Evolutionary conservation across 2,329 filamentous ascomycete genomes (phyloP), one percentile per base, ranked within the genome.

Genomic region (Polytolypa hystricis): DNA sequence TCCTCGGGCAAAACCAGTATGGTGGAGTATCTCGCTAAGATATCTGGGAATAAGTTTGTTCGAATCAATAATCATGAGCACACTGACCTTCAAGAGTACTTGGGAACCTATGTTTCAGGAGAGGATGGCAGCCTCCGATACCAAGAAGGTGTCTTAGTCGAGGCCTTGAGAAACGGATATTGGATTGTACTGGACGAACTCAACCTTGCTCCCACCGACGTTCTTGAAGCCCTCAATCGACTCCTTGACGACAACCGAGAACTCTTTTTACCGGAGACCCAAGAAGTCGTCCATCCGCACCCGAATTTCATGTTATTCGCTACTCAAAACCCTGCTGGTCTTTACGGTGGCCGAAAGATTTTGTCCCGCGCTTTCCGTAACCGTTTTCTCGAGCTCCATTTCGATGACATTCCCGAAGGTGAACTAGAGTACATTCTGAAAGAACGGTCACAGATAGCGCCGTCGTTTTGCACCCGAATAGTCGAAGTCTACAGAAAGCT

Each of bases 31-130:
- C 71, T 99, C 25, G 89, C 93, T n/a, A 91, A 93, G 52, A 81
- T 84, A 38, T 96, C 86, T 19, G 91, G 93, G 3, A 94, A 99
- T 56, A 91, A 84, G 53, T 98, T 96, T 54, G 86, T 98, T 29
- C 78, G 91, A 42, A 98, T 99, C 67, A 99, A 99, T 64, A 99
- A 99, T 49, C 91, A 99, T 60, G 93, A 99, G 55, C 91, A 98
- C 53, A 98, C 91, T 0, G 91, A 99, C 57, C 67, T 99, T 25
- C 91, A 98, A 58, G 93, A 99, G 55, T 99, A 99, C 52, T 66
- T 99, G 4, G 91, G 91, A 12, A 93, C 86, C 0, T 99, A 98
- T 48, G 69, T 94, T 1, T 95, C 91, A 2, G 83, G 80, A 16
- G 63, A 77, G 0, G 82, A 93, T 53, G 93, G 93, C 4, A 84